Conservation (phyloP, 2,329 filamentous ascomycete species). For the Neopestalotiopsis clavispora region DNA sequence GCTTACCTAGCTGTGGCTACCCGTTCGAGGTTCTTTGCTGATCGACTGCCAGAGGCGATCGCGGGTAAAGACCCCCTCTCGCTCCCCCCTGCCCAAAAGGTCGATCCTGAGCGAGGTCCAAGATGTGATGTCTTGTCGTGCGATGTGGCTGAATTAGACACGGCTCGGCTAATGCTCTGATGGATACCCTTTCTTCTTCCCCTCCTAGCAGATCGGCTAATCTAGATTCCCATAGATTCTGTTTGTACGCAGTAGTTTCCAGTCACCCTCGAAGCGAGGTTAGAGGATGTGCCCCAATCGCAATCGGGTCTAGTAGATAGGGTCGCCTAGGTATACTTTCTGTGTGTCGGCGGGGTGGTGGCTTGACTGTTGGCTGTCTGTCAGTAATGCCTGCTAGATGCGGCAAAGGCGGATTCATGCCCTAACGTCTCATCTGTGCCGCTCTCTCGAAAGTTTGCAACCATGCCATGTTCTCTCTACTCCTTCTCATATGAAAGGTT, state of each 20-base stretch:
- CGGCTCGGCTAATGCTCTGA: background rate
- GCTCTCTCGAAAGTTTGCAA: background rate
- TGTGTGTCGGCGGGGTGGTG: background rate
- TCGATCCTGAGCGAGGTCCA: background rate
- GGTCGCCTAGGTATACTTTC: background rate
- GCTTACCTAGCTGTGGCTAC: background rate
- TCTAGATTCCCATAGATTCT: background rate
- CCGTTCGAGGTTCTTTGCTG: background rate
- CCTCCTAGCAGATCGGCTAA: background rate
- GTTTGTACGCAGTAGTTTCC: background rate
- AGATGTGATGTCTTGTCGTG: constrained; percentile 4
- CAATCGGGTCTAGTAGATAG: background rate
- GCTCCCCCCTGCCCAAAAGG: background rate
- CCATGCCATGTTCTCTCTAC: background rate
- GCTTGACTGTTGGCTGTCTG: background rate
- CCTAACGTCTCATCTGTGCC: background rate
- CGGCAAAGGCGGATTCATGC: background rate
- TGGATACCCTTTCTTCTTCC: background rate
- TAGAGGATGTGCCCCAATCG: background rate
- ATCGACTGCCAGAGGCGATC: background rate
- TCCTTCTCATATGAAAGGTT: background rate
- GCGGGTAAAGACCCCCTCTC: background rate
- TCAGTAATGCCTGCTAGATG: background rate
- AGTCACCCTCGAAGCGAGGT: background rate
- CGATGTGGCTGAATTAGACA: constrained; percentile 11